phyloP scores from a whole-genome alignment of 192 early-diverging fungal genomes.

The Gonapodya sp. region DNA sequence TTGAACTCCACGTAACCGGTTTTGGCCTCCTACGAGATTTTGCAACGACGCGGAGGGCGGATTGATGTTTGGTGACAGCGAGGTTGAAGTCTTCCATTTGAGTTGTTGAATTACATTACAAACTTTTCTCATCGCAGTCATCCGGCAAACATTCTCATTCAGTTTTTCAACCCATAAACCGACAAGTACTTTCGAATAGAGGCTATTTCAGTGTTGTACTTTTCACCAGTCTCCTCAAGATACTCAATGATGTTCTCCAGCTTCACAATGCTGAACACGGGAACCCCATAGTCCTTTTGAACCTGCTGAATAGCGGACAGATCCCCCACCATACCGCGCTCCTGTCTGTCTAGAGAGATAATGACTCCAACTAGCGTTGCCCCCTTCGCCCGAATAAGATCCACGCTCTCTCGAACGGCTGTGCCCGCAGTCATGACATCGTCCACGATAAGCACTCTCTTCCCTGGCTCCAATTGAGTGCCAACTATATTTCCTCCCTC shows the following conservation, averaged over 20 bases:
- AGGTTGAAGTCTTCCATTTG: no score
- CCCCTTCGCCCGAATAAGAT: conserved; percentile 61
- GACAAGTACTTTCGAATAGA: neutral
- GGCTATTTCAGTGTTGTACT: conserved; percentile 12
- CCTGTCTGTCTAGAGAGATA: conserved; percentile 89
- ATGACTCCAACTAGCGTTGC: conserved; percentile 75
- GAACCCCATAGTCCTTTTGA: conserved; percentile 62
- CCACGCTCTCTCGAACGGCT: conserved; percentile 86
- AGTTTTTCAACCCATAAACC: neutral
- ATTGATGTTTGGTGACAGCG: no score
- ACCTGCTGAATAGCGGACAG: conserved; percentile 89
- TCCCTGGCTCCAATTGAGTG: conserved; percentile 54
- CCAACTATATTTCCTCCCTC: conserved; percentile 97
- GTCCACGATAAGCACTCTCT: conserved; percentile 75
- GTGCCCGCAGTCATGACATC: conserved; percentile 99
- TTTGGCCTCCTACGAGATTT: no score
- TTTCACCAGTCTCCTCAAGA: conserved; percentile 59
- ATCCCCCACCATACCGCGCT: conserved; percentile 57
- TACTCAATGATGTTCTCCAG: conserved; percentile 83
- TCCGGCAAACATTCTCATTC: neutral
- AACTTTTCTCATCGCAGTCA: neutral
- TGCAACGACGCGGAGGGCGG: no score
- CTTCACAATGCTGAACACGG: conserved; percentile 77
- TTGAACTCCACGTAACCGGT: no score
- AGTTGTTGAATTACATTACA: no score